Percentiles rank a stretch among this genome's conserved stretches.
phyloP scores from a whole-genome alignment of 345 rosid genomes.

The Erysimum cheiranthoides region DNA sequence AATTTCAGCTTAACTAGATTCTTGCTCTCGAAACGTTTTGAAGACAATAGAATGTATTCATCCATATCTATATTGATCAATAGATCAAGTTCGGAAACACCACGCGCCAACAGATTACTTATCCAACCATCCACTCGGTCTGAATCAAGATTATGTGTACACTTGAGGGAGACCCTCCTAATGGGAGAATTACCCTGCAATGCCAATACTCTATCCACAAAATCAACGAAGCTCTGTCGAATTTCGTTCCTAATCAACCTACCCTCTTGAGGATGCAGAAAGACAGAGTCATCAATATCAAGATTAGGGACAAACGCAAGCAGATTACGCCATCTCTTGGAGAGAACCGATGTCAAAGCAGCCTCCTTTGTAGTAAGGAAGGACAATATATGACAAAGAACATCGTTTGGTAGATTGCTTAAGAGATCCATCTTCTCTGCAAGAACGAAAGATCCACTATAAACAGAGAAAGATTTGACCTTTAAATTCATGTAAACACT shows the following conservation, averaged over 20 bases:
- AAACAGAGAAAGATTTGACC: background rate
- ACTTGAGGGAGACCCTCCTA: background rate
- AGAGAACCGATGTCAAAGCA: slow-evolving; percentile 13
- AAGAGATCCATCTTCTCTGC: background rate
- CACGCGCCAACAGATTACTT: background rate
- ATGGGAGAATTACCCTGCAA: background rate
- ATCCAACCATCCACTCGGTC: slow-evolving; percentile 12
- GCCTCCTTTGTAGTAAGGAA: slow-evolving; percentile 2
- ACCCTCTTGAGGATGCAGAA: background rate
- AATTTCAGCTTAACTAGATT: background rate
- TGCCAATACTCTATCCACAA: background rate
- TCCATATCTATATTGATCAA: background rate
- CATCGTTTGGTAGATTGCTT: background rate
- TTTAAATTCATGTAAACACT: background rate
- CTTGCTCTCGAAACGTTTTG: background rate
- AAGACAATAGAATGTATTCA: background rate
- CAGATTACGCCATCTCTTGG: background rate
- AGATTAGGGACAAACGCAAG: background rate
- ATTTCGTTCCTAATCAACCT: background rate
- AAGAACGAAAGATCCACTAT: background rate
- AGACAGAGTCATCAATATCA: background rate
- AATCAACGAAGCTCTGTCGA: background rate
- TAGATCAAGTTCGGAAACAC: slow-evolving; percentile 1
- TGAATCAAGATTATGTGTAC: background rate
- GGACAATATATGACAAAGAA: slow-evolving; percentile 11